Conservation (phyloP, 2,329 filamentous ascomycete species). For the Neonectria ditissima region DNA sequence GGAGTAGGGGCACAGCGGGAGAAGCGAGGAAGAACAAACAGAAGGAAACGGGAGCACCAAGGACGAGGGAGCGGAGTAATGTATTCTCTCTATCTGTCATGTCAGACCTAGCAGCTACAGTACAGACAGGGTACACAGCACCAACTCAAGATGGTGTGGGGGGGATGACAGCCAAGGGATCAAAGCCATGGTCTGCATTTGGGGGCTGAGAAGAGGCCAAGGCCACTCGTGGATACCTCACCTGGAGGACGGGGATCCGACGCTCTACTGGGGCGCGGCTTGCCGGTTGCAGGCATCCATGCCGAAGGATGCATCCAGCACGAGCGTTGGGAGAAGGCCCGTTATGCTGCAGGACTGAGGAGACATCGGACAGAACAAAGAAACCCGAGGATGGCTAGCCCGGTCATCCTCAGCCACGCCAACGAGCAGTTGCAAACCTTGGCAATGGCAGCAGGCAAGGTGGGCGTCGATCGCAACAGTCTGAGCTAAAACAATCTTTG, state of each 20-base stretch:
- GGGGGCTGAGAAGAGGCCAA: slow-evolving; percentile 35
- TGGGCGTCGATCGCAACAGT: background rate
- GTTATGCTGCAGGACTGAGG: slow-evolving; percentile 28
- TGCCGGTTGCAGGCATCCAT: slow-evolving; percentile 20
- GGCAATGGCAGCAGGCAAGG: background rate
- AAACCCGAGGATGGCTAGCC: slow-evolving; percentile 16
- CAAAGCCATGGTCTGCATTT: slow-evolving; percentile 14
- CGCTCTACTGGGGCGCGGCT: slow-evolving; percentile 21
- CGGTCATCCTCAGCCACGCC: slow-evolving; percentile 10
- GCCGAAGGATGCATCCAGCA: slow-evolving; percentile 25
- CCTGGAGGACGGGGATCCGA: slow-evolving; percentile 23
- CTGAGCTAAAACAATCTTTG: slow-evolving; percentile 6
- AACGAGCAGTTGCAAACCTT: background rate
- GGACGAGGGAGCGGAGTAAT: slow-evolving; percentile 38
- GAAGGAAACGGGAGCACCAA: slow-evolving; percentile 13
- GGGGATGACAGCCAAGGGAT: slow-evolving; percentile 31
- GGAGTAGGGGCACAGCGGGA: slow-evolving; percentile 18
- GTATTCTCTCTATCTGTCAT: slow-evolving; percentile 25
- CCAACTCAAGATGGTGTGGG: slow-evolving; percentile 35
- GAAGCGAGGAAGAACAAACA: slow-evolving; percentile 18
- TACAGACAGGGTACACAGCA: slow-evolving; percentile 25
- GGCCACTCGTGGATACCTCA: slow-evolving; percentile 19
- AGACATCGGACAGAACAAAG: slow-evolving; percentile 32
- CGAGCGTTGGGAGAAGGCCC: slow-evolving; percentile 26
- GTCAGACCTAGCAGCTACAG: slow-evolving; percentile 12